Conservation (phyloP, 2,329 filamentous ascomycete species). For the Xylariaceae sp. region DNA sequence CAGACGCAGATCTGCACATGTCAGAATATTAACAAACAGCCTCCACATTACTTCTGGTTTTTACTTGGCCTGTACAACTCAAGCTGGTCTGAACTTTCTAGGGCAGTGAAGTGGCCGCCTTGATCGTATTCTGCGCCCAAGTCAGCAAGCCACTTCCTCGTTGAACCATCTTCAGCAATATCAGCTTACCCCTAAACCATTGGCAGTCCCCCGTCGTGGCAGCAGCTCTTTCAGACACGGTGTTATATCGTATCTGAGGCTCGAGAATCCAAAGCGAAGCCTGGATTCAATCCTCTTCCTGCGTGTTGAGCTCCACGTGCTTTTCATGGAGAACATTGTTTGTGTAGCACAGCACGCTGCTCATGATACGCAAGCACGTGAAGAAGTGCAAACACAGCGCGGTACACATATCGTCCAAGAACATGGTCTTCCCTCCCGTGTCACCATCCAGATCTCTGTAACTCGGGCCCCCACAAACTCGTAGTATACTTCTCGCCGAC, state of each 20-base stretch:
- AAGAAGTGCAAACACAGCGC: slow-evolving; percentile 35
- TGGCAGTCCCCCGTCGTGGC: slow-evolving; percentile 27
- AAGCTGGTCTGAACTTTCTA: slow-evolving; percentile 22
- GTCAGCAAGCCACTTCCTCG: background rate
- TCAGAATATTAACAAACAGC: too few species aligned
- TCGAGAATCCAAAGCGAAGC: slow-evolving; percentile 28
- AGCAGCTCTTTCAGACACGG: slow-evolving; percentile 21
- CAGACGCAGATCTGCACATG: too few species aligned
- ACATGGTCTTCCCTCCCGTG: slow-evolving; percentile 22
- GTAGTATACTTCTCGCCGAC: too few species aligned
- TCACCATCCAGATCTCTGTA: too few species aligned
- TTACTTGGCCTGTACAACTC: too few species aligned
- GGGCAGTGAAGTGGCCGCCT: slow-evolving; percentile 29
- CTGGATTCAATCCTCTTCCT: slow-evolving; percentile 27
- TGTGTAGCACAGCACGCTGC: slow-evolving; percentile 27
- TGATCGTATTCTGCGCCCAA: slow-evolving; percentile 24
- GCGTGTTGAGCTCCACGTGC: slow-evolving; percentile 20
- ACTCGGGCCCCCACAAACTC: too few species aligned
- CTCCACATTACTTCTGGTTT: too few species aligned
- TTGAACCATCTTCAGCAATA: background rate
- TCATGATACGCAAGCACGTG: slow-evolving; percentile 30
- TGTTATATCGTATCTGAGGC: slow-evolving; percentile 24
- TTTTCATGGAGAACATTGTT: slow-evolving; percentile 26
- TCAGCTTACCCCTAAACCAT: slow-evolving; percentile 27
- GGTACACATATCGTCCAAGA: slow-evolving; percentile 26